Evolutionary conservation across 306 rosid species (phyloP).

Genomic region (Adenanthera pavonina): DNA sequence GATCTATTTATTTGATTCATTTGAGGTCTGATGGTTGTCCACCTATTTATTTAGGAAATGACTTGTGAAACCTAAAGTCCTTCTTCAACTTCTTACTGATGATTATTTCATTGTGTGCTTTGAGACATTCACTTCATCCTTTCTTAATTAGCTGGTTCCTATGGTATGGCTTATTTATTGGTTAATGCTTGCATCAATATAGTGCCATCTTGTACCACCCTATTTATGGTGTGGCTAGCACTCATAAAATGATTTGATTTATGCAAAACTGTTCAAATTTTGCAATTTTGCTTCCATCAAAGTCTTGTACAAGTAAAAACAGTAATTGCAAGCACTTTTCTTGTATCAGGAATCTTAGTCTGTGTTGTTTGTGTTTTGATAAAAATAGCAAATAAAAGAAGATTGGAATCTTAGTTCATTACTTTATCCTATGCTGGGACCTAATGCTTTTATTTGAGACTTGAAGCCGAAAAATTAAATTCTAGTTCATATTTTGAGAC

Average conservation of each 20-base stretch:
- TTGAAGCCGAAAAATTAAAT: background rate
- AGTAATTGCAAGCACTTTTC: background rate
- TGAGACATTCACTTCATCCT: background rate
- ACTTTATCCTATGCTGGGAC: background rate
- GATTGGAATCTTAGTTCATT: slow-evolving; percentile 5
- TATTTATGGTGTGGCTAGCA: background rate
- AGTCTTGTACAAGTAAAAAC: background rate
- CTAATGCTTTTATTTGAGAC: background rate
- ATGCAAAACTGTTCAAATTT: background rate
- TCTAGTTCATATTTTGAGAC: background rate
- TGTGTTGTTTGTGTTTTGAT: background rate
- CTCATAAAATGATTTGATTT: background rate
- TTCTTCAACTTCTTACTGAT: background rate
- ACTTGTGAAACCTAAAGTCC: background rate
- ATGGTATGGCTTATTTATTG: slow-evolving; percentile 20
- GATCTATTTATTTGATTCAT: background rate
- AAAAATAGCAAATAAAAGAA: background rate
- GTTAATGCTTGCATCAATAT: slow-evolving; percentile 4
- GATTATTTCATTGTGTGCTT: background rate
- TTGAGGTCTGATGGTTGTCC: background rate
- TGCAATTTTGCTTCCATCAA: background rate
- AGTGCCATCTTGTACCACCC: background rate
- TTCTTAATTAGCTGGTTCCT: background rate
- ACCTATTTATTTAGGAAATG: too few species aligned
- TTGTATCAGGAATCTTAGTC: background rate